Conservation (phyloP, 2,329 filamentous ascomycete genomes). For the Metarhizium rileyi region DNA sequence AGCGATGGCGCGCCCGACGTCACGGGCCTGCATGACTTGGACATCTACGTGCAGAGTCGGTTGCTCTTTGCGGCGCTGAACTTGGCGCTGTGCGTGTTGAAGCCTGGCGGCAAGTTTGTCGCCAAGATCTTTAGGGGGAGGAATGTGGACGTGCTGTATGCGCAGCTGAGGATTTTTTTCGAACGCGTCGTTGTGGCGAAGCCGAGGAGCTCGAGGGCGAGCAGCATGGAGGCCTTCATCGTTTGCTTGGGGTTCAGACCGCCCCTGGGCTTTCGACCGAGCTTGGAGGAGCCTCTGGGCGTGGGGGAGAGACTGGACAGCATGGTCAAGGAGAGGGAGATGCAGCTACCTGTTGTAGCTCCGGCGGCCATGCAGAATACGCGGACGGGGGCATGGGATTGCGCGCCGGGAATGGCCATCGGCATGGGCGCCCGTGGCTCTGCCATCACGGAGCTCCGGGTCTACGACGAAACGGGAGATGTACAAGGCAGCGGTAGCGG, state of each 20-base stretch:
- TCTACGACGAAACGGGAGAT: slow-evolving; percentile 35
- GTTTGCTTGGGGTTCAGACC: slow-evolving; percentile 86
- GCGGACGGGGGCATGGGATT: slow-evolving; percentile 34
- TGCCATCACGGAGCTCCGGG: slow-evolving; percentile 36
- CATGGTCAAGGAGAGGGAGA: slow-evolving; percentile 36
- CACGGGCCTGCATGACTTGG: slow-evolving; percentile 90
- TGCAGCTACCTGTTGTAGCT: slow-evolving; percentile 31
- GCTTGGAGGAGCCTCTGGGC: slow-evolving; percentile 65
- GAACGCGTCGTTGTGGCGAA: slow-evolving; percentile 80
- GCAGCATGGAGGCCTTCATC: slow-evolving; percentile 93
- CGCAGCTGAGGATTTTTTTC: slow-evolving; percentile 88
- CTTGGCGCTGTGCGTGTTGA: slow-evolving; percentile 83
- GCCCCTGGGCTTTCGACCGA: slow-evolving; percentile 65
- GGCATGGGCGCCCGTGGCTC: slow-evolving; percentile 11
- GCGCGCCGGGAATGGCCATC: slow-evolving; percentile 9
- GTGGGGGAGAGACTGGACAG: slow-evolving; percentile 45
- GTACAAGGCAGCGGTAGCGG: slow-evolving; percentile 15
- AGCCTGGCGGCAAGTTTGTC: slow-evolving; percentile 90
- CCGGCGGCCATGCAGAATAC: slow-evolving; percentile 36
- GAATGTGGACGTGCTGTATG: slow-evolving; percentile 92
- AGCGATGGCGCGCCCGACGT: slow-evolving; percentile 95
- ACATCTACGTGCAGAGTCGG: slow-evolving; percentile 97
- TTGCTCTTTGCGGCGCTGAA: slow-evolving; percentile 90
- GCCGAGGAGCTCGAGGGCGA: slow-evolving; percentile 86
- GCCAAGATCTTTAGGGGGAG: slow-evolving; percentile 95